Conservation (phyloP, 345 rosid species). For the Eutrema japonicum region DNA sequence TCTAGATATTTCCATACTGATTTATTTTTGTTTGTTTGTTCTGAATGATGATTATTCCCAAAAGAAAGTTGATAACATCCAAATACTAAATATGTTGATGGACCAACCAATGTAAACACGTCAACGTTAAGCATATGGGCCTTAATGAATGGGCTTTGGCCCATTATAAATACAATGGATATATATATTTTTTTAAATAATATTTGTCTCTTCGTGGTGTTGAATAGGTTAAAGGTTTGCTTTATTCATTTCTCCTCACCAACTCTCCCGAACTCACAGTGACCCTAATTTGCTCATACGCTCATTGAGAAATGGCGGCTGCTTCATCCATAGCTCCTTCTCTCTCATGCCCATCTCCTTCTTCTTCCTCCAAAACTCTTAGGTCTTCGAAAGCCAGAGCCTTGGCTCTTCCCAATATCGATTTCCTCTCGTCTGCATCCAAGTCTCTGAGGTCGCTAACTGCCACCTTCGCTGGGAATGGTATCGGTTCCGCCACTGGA, state of each 20-base stretch:
- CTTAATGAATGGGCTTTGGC: background rate
- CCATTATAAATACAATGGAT: constrained; percentile 9
- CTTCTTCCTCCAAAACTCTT: constrained; percentile 40
- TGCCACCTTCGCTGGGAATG: constrained; percentile 44
- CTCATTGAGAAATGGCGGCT: constrained; percentile 47
- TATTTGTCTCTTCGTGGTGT: constrained; percentile 8
- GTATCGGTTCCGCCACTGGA: constrained; percentile 38
- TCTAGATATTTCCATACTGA: too few species aligned
- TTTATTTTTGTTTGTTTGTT: too few species aligned
- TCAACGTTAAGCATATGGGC: background rate
- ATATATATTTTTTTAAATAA: background rate
- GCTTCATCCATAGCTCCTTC: constrained; percentile 53
- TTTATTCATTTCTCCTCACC: background rate
- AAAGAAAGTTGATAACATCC: too few species aligned
- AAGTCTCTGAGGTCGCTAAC: constrained; percentile 47
- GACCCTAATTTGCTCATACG: constrained; percentile 29
- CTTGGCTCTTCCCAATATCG: constrained; percentile 40
- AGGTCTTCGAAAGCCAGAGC: constrained; percentile 25
- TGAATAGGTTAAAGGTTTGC: constrained; percentile 25
- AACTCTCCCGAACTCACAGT: background rate
- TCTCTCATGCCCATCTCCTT: constrained; percentile 39
- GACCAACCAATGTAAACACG: background rate
- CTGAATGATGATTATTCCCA: too few species aligned
- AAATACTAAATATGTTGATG: background rate
- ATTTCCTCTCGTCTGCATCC: constrained; percentile 52